These are phyloP conservation scores for Zopfia rhizophila DNA, from an alignment of 2,329 filamentous ascomycete species.

Conservation along the genomic window DNA sequence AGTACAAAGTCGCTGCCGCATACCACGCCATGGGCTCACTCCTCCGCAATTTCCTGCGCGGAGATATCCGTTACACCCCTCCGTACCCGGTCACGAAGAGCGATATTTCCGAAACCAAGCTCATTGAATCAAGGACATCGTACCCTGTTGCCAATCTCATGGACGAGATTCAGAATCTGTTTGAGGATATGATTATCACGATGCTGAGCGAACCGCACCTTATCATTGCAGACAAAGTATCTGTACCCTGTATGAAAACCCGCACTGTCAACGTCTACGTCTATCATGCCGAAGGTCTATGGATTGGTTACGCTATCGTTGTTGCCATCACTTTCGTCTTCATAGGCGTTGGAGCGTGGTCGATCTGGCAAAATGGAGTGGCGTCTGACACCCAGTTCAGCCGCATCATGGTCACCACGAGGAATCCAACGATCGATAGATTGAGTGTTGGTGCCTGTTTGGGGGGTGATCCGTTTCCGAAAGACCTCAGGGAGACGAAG, in stretches of 20 bases:
- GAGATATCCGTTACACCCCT: slow-evolving; percentile 33
- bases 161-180: slow-evolving; percentile 40
- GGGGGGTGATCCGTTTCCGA: slow-evolving; percentile 53
- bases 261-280: slow-evolving; percentile 40
- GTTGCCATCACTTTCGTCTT: slow-evolving; percentile 41
- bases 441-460: slow-evolving; percentile 53
- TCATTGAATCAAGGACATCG: slow-evolving; percentile 39
- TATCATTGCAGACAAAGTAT: slow-evolving; percentile 31
- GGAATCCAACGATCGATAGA: slow-evolving; percentile 51
- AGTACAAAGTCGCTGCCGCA: slow-evolving; percentile 44
- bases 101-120: slow-evolving; percentile 46
- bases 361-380: slow-evolving; percentile 49
- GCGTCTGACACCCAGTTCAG: slow-evolving; percentile 49
- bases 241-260: slow-evolving; percentile 40
- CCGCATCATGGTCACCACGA: slow-evolving; percentile 50
- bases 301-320: slow-evolving; percentile 50
- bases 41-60: slow-evolving; percentile 47
- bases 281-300: slow-evolving; percentile 43
- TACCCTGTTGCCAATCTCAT: slow-evolving; percentile 43
- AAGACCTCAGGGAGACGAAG: slow-evolving; percentile 49
- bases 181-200: slow-evolving; percentile 51
- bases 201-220: slow-evolving; percentile 47
- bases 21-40: slow-evolving; percentile 48
- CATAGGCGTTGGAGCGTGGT: slow-evolving; percentile 43
- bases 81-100: slow-evolving; percentile 42